These are phyloP conservation scores for Ilyonectria destructans DNA, from an alignment of 2,329 filamentous ascomycete species.

Conservation along the genomic window DNA sequence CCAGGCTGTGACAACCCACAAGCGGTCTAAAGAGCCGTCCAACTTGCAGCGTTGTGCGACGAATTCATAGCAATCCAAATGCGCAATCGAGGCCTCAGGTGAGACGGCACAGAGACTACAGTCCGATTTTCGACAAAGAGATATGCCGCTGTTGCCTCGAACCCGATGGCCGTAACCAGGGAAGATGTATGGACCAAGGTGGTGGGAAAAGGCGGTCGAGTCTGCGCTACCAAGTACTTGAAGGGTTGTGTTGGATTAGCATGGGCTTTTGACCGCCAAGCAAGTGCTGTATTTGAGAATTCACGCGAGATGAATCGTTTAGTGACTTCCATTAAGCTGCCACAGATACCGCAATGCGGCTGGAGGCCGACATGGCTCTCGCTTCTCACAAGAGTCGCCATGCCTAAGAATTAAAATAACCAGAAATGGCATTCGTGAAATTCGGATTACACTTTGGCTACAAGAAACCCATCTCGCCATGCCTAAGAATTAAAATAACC, in stretches of 20 bases:
- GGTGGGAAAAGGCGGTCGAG: slow-evolving; percentile 22
- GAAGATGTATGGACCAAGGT: slow-evolving; percentile 22
- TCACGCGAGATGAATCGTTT: slow-evolving; percentile 24
- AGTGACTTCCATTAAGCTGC: slow-evolving; percentile 18
- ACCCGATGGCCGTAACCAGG: slow-evolving; percentile 23
- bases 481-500: too few species aligned
- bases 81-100: slow-evolving; percentile 24
- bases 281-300: neutral
- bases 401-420: too few species aligned
- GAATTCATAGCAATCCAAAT: slow-evolving; percentile 31
- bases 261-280: neutral
- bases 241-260: slow-evolving; percentile 3
- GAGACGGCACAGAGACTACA: slow-evolving; percentile 25
- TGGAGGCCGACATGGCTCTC: too few species aligned
- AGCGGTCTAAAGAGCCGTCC: slow-evolving; percentile 9
- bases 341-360: neutral
- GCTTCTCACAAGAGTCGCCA: too few species aligned
- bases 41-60: slow-evolving; percentile 18
- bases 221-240: slow-evolving; percentile 24
- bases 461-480: too few species aligned
- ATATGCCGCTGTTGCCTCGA: slow-evolving; percentile 10
- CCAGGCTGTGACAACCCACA: slow-evolving; percentile 31
- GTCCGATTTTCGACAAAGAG: slow-evolving; percentile 25
- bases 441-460: too few species aligned
- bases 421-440: too few species aligned